phyloP scores from a whole-genome alignment of 2,329 filamentous ascomycete species.

The Sarocladium strictum region DNA sequence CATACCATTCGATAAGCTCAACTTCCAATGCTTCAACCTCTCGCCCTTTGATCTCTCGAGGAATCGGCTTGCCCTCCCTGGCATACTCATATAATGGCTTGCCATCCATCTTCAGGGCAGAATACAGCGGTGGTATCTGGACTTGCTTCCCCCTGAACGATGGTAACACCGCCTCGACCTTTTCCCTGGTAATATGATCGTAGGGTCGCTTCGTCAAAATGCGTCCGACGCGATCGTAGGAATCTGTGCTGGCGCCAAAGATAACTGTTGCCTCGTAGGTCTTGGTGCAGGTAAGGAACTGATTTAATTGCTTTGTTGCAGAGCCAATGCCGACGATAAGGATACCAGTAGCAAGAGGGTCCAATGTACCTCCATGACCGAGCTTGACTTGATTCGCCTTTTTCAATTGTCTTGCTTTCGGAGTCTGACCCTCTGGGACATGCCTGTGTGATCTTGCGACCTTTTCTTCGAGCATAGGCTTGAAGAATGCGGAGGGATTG shows the following conservation, averaged over 20 bases:
- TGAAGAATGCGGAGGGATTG: conserved; percentile 74
- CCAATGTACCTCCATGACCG: conserved; percentile 91
- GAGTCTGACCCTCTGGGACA: conserved; percentile 47
- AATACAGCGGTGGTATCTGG: conserved; percentile 90
- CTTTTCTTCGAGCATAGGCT: conserved; percentile 65
- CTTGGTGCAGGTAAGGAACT: conserved; percentile 86
- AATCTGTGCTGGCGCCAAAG: conserved; percentile 89
- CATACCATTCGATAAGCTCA: conserved; percentile 78
- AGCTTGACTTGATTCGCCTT: conserved; percentile 74
- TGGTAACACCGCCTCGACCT: conserved; percentile 69
- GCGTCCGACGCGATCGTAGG: conserved; percentile 83
- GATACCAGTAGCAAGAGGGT: conserved; percentile 89
- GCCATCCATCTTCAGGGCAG: conserved; percentile 85
- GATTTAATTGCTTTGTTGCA: conserved; percentile 75
- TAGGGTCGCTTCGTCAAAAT: conserved; percentile 70
- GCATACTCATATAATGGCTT: conserved; percentile 97
- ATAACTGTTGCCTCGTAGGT: conserved; percentile 84
- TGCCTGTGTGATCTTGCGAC: background rate
- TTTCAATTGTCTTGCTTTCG: conserved; percentile 51
- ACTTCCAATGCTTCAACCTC: conserved; percentile 72
- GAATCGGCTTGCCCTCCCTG: conserved; percentile 78
- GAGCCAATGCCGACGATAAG: conserved; percentile 82
- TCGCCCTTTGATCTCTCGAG: conserved; percentile 74
- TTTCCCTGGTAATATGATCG: conserved; percentile 72
- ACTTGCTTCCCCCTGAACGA: conserved; percentile 76